Evolutionary conservation across 2,329 filamentous ascomycete genomes (phyloP), one percentile per base, ranked within the genome.

Genomic region (Fusarium hostae): DNA sequence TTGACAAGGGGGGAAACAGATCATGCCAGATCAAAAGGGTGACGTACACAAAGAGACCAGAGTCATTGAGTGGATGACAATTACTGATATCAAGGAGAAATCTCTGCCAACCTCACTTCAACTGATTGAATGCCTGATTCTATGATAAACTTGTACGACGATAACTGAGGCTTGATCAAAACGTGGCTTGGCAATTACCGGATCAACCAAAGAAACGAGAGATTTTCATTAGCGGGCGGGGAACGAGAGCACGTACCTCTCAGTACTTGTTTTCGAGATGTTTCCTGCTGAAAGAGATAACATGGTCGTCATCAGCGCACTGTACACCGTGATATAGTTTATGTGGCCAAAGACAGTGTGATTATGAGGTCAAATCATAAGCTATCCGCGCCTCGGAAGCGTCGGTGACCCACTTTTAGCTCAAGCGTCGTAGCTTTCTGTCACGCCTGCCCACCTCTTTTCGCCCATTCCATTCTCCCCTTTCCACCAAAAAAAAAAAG

Each of bases 401-500:
- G 59, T 44, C 37, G 39, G 24, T 16, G 58, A 32, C 58, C 73
- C 73, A 58, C 73, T 75, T 52, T 41, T 71, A 35, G 30, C 28
- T 40, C 63, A 66, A 66, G 68, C 68, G 67, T 71, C 50, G 50
- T 74, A 75, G 69, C 74, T 65, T 74, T 75, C 71, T 69, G 73
- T 75, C 73, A 68, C 75, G 73, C 70, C 76, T 74, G 66, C 70
- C 74, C 74, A 75, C 72, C 74, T 70, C 66, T 74, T 77, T 72
- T 76, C 64, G 69, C 76, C 76, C 73, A 75, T 75, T 73, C 65
- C 64, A 68, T 68, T 76, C 71, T 74, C 72, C 78, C 73, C 75
- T 78, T 75, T 77, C 74, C 72, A 78, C 76, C 76, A 73, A 77
- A 80, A 79, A 63, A 78, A 73, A 66, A 79, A 74, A 78, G 76